Percentiles rank a stretch among this genome's conserved stretches.
Conservation (phyloP, 805 yeast species). For the Candida maltosa region DNA sequence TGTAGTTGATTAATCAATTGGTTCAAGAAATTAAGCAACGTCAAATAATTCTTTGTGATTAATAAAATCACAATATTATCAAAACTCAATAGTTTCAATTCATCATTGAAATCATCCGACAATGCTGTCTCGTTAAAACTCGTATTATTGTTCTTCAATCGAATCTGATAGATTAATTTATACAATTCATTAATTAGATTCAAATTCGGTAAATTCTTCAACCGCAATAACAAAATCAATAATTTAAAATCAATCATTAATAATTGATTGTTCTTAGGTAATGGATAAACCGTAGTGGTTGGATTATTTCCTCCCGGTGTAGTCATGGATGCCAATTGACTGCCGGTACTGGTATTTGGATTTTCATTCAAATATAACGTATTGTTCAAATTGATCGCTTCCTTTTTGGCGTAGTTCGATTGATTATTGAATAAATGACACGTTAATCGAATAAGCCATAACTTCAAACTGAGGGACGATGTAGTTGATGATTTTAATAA, state of each 20-base stretch:
- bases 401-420: conserved; percentile 28
- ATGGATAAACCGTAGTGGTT: conserved; percentile 24
- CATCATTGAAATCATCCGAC: background rate
- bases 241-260: conserved; percentile 23
- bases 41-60: conserved; percentile 26
- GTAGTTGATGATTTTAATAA: conserved; percentile 9
- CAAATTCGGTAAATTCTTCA: conserved; percentile 42
- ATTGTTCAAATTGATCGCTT: conserved; percentile 36
- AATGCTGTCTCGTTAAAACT: no score
- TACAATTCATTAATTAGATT: conserved; percentile 42
- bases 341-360: conserved; percentile 8
- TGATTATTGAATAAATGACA: conserved; percentile 27
- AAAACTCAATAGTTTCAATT: conserved; percentile 25
- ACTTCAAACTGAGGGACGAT: conserved; percentile 6
- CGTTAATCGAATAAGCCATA: conserved; percentile 38
- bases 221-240: conserved; percentile 32
- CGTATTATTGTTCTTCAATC: conserved; percentile 19
- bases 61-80: conserved; percentile 27
- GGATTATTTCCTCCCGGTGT: conserved; percentile 1
- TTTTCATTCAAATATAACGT: conserved; percentile 31
- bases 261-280: conserved; percentile 34
- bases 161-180: conserved; percentile 36
- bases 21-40: conserved; percentile 23
- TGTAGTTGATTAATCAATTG: conserved; percentile 19
- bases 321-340: no score